These are phyloP conservation scores for Leishmania turanica DNA, from an alignment of 208 protist genomes.

Conservation along the genomic window DNA sequence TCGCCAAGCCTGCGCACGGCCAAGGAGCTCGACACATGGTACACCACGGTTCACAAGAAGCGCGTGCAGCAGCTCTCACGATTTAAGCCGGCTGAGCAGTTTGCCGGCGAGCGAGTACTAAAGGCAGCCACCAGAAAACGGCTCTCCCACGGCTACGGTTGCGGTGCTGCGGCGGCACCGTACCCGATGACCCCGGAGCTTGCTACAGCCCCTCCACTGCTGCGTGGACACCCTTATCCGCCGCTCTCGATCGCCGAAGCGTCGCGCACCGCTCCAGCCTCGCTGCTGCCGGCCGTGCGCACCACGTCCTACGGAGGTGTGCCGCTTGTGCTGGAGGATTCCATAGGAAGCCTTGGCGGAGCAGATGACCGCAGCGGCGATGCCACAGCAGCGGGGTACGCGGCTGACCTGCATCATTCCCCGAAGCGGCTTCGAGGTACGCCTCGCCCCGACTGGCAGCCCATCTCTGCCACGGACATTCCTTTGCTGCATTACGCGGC, in stretches of 20 bases:
- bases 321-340: background rate
- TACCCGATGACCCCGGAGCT: background rate
- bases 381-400: background rate
- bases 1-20: conserved; percentile 32
- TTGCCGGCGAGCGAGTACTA: conserved; percentile 51
- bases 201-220: conserved; percentile 26
- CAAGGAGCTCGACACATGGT: conserved; percentile 51
- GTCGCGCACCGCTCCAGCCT: conserved; percentile 27
- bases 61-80: conserved; percentile 40
- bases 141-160: background rate
- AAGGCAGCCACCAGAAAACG: background rate
- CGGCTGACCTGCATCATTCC: background rate
- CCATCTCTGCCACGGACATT: conserved; percentile 54
- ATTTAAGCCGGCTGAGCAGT: conserved; percentile 55
- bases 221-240: conserved; percentile 42
- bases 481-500: conserved; percentile 55
- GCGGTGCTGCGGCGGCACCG: background rate
- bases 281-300: conserved; percentile 36
- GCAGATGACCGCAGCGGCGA: background rate
- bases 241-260: conserved; percentile 29
- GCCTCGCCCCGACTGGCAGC: conserved; percentile 56
- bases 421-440: conserved; percentile 3
- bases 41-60: conserved; percentile 48
- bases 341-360: background rate
- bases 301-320: conserved; percentile 33